phyloP scores from a whole-genome alignment of 208 protist species.

The Trypanosoma melophagium region DNA sequence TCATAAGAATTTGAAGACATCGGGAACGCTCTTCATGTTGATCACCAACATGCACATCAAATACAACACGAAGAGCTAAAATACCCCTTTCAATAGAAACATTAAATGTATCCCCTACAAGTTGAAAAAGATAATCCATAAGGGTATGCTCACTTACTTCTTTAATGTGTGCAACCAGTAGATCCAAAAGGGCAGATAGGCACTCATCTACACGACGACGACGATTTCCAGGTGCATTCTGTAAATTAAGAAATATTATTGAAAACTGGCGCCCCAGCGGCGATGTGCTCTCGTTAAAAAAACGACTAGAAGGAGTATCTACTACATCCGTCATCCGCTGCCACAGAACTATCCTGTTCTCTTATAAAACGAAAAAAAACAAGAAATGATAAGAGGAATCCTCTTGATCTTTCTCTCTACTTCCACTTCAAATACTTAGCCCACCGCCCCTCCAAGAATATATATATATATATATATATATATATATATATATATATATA shows the following conservation, averaged over 20 bases:
- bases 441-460: too few relatives aligned
- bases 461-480: too few relatives aligned
- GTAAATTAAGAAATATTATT: conserved; percentile 76
- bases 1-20: conserved; percentile 60
- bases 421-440: too few relatives aligned
- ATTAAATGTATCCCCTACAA: conserved; percentile 66
- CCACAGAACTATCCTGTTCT: background rate
- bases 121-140: conserved; percentile 54
- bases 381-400: background rate
- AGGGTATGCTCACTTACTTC: conserved; percentile 57
- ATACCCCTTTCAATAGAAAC: conserved; percentile 66
- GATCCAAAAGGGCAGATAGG: conserved; percentile 69
- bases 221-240: conserved; percentile 50
- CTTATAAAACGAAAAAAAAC: background rate
- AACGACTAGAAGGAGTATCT: conserved; percentile 8
- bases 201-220: conserved; percentile 67
- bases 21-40: conserved; percentile 75
- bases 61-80: conserved; percentile 68
- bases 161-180: conserved; percentile 62
- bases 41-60: conserved; percentile 77
- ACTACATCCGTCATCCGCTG: conserved; percentile 17
- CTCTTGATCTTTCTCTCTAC: background rate
- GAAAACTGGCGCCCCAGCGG: conserved; percentile 69
- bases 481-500: too few relatives aligned
- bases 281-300: conserved; percentile 47